Evolutionary conservation across 2,329 filamentous ascomycete species (phyloP).

Genomic region (Juglanconis oblonga): DNA sequence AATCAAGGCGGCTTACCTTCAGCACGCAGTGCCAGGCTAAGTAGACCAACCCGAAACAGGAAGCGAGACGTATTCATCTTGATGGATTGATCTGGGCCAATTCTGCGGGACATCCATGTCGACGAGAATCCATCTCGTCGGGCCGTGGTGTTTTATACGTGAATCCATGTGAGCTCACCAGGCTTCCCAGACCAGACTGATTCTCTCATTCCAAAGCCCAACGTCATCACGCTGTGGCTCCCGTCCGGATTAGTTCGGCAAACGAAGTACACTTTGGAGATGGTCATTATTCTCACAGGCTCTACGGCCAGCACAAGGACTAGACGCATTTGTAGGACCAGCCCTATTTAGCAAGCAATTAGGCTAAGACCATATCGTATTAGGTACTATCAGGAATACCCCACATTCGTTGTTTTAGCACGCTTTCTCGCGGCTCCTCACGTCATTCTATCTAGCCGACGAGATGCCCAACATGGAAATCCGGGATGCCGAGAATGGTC

Average conservation of each 20-base stretch:
- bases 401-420: not conserved
- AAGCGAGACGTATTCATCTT: no score
- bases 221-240: not conserved
- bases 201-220: not conserved
- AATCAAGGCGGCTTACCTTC: not conserved
- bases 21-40: not conserved
- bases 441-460: not conserved
- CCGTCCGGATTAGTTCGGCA: not conserved
- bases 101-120: no score
- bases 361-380: not conserved
- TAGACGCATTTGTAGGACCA: not conserved
- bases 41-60: not conserved
- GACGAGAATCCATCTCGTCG: no score
- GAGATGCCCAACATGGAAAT: not conserved
- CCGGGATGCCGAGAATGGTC: not conserved
- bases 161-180: no score
- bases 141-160: no score
- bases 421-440: not conserved
- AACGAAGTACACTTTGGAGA: not conserved
- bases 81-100: no score
- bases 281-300: not conserved
- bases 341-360: not conserved
- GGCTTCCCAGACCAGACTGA: no score
- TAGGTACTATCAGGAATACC: not conserved
- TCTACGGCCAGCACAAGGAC: not conserved